These are phyloP conservation scores for Colletotrichum sp. DNA, from an alignment of 2,329 filamentous ascomycete genomes.

Conservation along the genomic window DNA sequence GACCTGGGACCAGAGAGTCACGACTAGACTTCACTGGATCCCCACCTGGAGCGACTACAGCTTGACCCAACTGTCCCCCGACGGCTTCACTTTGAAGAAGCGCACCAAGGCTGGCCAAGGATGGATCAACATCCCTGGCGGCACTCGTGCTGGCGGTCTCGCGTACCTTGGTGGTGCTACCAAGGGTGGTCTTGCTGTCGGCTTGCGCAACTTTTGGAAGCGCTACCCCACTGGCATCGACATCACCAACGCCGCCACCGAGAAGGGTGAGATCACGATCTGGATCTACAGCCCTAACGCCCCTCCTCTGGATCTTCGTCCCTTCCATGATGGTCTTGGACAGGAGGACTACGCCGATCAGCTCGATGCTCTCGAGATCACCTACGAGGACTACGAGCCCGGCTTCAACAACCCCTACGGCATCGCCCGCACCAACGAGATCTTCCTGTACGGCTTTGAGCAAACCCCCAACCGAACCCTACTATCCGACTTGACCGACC, in stretches of 20 bases:
- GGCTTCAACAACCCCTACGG: constrained; percentile 62
- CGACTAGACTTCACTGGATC: constrained; percentile 57
- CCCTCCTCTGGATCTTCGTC: constrained; percentile 58
- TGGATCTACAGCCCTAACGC: constrained; percentile 66
- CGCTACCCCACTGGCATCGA: constrained; percentile 64
- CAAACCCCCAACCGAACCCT: constrained; percentile 54
- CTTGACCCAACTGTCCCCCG: constrained; percentile 61
- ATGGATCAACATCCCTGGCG: constrained; percentile 64
- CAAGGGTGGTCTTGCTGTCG: constrained; percentile 62
- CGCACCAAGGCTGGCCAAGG: constrained; percentile 60
- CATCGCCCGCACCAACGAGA: constrained; percentile 61
- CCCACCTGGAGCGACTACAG: constrained; percentile 64
- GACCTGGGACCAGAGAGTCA: constrained; percentile 52
- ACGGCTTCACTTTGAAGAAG: constrained; percentile 66
- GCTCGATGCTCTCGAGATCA: constrained; percentile 65
- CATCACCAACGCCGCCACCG: constrained; percentile 52
- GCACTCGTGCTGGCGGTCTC: constrained; percentile 59
- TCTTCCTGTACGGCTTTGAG: constrained; percentile 58
- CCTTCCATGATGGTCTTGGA: constrained; percentile 63
- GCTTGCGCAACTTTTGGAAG: constrained; percentile 68
- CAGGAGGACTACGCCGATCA: constrained; percentile 61
- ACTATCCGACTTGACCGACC: constrained; percentile 45
- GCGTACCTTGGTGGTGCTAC: constrained; percentile 64
- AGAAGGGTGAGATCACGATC: constrained; percentile 57
- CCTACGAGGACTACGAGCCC: constrained; percentile 66